These are phyloP conservation scores for Stevia rebaudiana DNA, from an alignment of 140 eudicot species.

Conservation along the genomic window DNA sequence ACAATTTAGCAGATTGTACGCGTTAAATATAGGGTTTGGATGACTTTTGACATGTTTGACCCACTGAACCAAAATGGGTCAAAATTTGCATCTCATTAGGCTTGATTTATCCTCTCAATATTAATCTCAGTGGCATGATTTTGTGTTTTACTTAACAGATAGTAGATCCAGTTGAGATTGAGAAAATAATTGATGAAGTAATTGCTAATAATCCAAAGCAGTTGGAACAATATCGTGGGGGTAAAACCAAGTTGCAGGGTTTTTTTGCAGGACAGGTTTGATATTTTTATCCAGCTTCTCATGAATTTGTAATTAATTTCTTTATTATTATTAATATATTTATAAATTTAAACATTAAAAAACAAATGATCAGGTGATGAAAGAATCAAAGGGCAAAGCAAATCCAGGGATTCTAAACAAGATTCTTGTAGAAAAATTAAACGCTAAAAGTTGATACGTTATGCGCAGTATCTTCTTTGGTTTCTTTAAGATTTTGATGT, in stretches of 20 bases:
- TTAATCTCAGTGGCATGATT: not conserved
- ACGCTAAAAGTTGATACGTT: constrained; percentile 46
- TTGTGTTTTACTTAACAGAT: constrained; percentile 46
- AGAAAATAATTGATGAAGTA: constrained; percentile 84
- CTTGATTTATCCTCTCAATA: not conserved
- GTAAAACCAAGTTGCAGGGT: constrained; percentile 85
- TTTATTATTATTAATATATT: not conserved
- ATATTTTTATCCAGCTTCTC: not conserved
- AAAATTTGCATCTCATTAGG: not conserved
- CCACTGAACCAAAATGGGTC: not conserved
- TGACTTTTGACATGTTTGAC: not conserved
- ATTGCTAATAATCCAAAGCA: constrained; percentile 76
- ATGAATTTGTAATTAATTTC: not conserved
- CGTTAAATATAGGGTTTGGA: not conserved
- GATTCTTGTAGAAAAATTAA: constrained; percentile 74
- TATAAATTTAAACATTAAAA: constrained; percentile 7
- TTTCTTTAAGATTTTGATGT: not conserved
- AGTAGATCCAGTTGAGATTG: constrained; percentile 66
- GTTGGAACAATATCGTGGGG: constrained; percentile 82
- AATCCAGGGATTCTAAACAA: constrained; percentile 85
- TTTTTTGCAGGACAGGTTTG: constrained; percentile 92
- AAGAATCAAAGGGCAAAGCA: constrained; percentile 93
- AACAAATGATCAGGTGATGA: constrained; percentile 58
- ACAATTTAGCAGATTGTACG: not conserved
- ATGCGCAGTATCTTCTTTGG: not conserved